Conservation (phyloP, 2,329 filamentous ascomycete genomes). For the Pyricularia sp. region DNA sequence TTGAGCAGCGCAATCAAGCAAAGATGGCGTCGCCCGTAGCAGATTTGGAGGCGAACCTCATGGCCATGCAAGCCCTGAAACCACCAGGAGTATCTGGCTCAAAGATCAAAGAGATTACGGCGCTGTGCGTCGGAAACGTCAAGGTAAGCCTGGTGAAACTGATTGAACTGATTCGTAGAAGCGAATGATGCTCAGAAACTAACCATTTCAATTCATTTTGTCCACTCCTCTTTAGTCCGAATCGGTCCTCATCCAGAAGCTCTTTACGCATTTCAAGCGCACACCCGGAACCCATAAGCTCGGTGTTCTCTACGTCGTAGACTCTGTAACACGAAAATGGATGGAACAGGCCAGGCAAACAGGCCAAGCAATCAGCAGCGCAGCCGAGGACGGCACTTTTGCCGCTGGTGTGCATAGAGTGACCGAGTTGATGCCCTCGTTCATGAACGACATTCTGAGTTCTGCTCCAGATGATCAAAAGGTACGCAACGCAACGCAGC, state of each 20-base stretch:
- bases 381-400: slow-evolving; percentile 81
- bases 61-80: slow-evolving; percentile 83
- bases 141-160: slow-evolving; percentile 52
- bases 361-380: slow-evolving; percentile 67
- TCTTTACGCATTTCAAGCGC: slow-evolving; percentile 96
- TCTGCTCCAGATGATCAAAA: slow-evolving; percentile 88
- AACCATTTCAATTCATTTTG: slow-evolving; percentile 9
- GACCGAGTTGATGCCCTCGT: slow-evolving; percentile 79
- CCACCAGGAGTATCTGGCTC: slow-evolving; percentile 88
- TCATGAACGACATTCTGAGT: slow-evolving; percentile 93
- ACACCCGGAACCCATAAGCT: slow-evolving; percentile 91
- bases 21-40: slow-evolving; percentile 54
- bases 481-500: slow-evolving; percentile 49
- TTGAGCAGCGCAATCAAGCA: not conserved
- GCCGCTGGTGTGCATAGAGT: slow-evolving; percentile 92
- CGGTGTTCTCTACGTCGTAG: slow-evolving; percentile 98
- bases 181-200: slow-evolving; percentile 8
- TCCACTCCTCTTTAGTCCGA: slow-evolving; percentile 53
- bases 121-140: slow-evolving; percentile 77
- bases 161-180: not conserved
- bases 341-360: slow-evolving; percentile 84
- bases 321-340: slow-evolving; percentile 98
- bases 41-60: slow-evolving; percentile 80
- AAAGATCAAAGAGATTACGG: slow-evolving; percentile 77
- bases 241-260: slow-evolving; percentile 86